A percentile compares a stretch with the other conserved stretches of the same genome.
Evolutionary conservation across 108 stramenopile genomes (phyloP).

Genomic region (Chaetoceros muelleri): DNA sequence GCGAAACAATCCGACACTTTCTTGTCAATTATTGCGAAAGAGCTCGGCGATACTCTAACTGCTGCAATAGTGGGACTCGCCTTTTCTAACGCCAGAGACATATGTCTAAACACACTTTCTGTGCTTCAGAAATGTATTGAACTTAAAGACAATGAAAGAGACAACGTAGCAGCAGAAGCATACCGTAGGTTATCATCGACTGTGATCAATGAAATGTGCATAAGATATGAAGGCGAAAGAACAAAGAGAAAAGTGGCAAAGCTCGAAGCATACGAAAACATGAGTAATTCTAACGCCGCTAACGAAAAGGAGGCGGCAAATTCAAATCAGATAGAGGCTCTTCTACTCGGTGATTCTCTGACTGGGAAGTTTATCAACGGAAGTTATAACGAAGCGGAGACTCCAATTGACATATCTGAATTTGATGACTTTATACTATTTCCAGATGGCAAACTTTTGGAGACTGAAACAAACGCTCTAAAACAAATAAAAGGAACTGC

Average conservation of each 20-base stretch:
- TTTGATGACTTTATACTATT: conserved; percentile 79
- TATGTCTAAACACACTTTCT: conserved; percentile 49
- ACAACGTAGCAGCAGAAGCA: conserved; percentile 25
- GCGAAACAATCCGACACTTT: conserved; percentile 10
- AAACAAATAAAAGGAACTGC: neutral
- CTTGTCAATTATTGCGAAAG: conserved; percentile 31
- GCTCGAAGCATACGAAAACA: conserved; percentile 54
- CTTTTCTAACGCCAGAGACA: conserved; percentile 65
- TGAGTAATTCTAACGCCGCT: conserved; percentile 1
- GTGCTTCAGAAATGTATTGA: conserved; percentile 35
- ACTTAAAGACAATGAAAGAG: conserved; percentile 26
- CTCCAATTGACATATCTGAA: no score
- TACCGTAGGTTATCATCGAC: conserved; percentile 26
- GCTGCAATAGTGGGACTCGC: conserved; percentile 69
- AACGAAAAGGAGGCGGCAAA: conserved; percentile 6
- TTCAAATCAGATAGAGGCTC: conserved; percentile 5
- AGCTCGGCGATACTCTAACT: conserved; percentile 46
- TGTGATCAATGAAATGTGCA: conserved; percentile 51
- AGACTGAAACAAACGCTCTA: neutral
- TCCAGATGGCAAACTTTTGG: conserved; percentile 6
- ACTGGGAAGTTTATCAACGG: neutral
- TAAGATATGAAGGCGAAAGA: conserved; percentile 58
- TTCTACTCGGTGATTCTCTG: neutral
- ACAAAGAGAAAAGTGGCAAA: conserved; percentile 58
- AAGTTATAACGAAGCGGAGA: conserved; percentile 3